Conservation (phyloP, 208 protist species). For the Ichthyophonus hoferi region DNA sequence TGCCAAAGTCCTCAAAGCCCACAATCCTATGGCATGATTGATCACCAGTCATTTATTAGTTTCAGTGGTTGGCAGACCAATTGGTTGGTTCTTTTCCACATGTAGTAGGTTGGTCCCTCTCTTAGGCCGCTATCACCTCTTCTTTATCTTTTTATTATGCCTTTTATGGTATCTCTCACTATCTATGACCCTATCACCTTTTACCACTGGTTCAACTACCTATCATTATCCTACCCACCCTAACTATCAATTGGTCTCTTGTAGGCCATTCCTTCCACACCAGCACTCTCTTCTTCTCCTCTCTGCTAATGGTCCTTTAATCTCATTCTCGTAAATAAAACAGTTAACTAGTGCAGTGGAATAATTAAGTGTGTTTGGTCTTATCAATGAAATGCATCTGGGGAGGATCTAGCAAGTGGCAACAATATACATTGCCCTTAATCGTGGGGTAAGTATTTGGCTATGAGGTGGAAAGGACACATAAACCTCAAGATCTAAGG, state of each 20-base stretch:
- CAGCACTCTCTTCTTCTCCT: background rate
- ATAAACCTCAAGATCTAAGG: no score
- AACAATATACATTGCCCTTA: no score
- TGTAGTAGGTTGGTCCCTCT: no score
- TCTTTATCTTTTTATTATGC: background rate
- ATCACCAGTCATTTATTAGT: background rate
- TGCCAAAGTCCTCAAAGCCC: slow-evolving; percentile 31
- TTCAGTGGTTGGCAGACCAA: background rate
- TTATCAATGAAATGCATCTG: no score
- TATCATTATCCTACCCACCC: background rate
- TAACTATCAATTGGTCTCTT: background rate
- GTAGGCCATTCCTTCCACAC: background rate
- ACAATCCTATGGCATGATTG: slow-evolving; percentile 17
- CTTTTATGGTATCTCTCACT: background rate
- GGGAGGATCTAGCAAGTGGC: no score
- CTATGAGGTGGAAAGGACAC: background rate
- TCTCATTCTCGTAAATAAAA: background rate
- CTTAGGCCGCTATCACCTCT: no score
- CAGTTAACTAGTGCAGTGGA: background rate
- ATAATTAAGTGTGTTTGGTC: no score
- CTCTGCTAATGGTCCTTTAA: background rate
- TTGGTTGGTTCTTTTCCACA: no score
- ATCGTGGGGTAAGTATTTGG: background rate
- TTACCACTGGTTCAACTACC: background rate
- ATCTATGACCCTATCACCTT: background rate